Base-by-base conservation (phyloP, 2,329 filamentous ascomycete species). In the Celoporthe dispersa region DNA sequence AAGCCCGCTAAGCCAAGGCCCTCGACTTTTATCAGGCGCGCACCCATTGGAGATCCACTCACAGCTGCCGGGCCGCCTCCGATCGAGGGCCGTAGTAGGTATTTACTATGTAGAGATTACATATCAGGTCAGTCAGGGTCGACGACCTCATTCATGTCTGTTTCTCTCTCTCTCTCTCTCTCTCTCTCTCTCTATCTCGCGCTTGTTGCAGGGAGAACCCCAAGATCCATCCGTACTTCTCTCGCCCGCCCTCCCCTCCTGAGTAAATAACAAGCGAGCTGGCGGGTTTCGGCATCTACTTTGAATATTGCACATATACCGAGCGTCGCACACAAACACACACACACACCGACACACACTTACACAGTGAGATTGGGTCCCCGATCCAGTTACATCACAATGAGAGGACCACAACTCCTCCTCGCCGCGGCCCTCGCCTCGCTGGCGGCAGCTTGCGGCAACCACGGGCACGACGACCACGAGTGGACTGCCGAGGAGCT, bases 401-500 rank as follows among this genome's bases (percentile, higher is more conserved):
- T 79, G 78, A 77, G 73, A 55, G 67, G 73, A 48, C 61, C 62
- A 37, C 69, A 63, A n/a, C 44, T 76, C 53, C n/a, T 76, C 64
- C 73, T 72, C 68, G 44, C 66, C 11, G 66, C 67, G 25, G 71
- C 64, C 3, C 48, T 71, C 68, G 73, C 77, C 57, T 73, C 75
- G 12, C 72, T 80, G 57, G 73, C 77, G 28, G 70, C 73, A 53
- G 79, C 78, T 22, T 78, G 79, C 73, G 79, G 79, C 25, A 77
- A 79, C 71, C 73, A 79, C 74, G 74, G 75, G 67, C 73, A 81
- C 71, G 77, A 81, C 70, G 79, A 79, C 69, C 81, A 80, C 72
- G 79, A 83, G 66, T 88, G 84, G 81, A 82, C 81, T 28, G 80
- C 83, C 71, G 85, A 87, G 73, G 81, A 85, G 70, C 77, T 86